Evolutionary conservation across 2,329 filamentous ascomycete genomes (phyloP).

Genomic region (Sordariomycetes sp.): DNA sequence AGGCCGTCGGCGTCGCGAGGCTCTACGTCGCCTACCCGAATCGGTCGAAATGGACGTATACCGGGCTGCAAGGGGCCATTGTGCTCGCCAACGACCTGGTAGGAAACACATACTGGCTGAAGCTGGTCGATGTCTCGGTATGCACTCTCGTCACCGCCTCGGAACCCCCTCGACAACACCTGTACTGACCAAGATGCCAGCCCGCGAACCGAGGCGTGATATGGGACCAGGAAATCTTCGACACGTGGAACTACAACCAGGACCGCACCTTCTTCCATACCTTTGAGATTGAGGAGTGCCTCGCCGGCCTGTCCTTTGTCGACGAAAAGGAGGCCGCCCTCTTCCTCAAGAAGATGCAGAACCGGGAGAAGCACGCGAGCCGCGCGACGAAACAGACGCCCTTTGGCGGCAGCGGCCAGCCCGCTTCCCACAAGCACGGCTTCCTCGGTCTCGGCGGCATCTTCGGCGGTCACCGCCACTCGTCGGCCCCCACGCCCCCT

Average conservation of each 20-base stretch:
- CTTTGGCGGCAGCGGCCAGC: conserved; percentile 42
- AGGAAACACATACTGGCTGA: conserved; percentile 93
- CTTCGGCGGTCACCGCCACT: conserved; percentile 47
- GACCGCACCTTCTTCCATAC: conserved; percentile 96
- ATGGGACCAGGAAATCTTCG: conserved; percentile 97
- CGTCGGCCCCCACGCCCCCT: conserved; percentile 41
- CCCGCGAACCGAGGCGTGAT: conserved; percentile 71
- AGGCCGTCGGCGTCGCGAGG: conserved; percentile 82
- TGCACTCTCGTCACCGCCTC: conserved; percentile 18
- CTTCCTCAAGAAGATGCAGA: conserved; percentile 95
- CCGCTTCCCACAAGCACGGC: conserved; percentile 23
- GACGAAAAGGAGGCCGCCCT: conserved; percentile 97
- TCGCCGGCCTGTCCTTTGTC: conserved; percentile 81
- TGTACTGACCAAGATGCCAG: conserved; percentile 25
- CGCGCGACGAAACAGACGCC: conserved; percentile 72
- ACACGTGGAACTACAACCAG: conserved; percentile 88
- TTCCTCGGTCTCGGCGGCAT: conserved; percentile 40
- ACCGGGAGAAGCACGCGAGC: conserved; percentile 88
- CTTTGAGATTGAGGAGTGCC: conserved; percentile 87
- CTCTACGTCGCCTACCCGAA: conserved; percentile 90
- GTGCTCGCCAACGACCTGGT: conserved; percentile 90
- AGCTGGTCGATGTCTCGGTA: conserved; percentile 93
- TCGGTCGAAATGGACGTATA: conserved; percentile 80
- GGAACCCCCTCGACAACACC: not conserved
- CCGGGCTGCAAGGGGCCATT: conserved; percentile 79